Conservation (phyloP, 805 yeast species). For the Candida pini region DNA sequence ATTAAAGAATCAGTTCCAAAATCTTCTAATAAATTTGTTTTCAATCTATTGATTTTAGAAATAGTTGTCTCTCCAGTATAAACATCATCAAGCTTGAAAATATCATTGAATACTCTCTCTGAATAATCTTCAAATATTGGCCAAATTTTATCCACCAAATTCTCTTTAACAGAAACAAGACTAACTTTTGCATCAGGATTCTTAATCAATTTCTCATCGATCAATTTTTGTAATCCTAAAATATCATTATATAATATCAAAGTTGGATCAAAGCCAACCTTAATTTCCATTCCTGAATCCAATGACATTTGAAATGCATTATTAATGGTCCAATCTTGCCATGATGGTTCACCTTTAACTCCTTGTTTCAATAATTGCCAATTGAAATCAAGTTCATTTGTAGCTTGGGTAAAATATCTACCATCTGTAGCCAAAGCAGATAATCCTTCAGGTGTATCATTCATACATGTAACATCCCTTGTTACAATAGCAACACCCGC, state of each 20-base stretch:
- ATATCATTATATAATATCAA: conserved; percentile 35
- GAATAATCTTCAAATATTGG: conserved; percentile 57
- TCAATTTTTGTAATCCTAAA: conserved; percentile 27
- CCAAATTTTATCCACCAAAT: conserved; percentile 49
- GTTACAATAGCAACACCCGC: conserved; percentile 59
- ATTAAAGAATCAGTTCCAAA: conserved; percentile 26
- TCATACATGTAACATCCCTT: conserved; percentile 46
- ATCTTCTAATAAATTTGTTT: conserved; percentile 32
- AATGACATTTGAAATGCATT: conserved; percentile 45
- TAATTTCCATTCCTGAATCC: conserved; percentile 35
- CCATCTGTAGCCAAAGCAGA: conserved; percentile 58
- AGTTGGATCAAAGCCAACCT: conserved; percentile 44
- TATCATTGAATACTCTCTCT: conserved; percentile 40
- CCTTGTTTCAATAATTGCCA: conserved; percentile 54
- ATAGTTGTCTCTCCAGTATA: conserved; percentile 61
- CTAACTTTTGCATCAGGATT: conserved; percentile 31
- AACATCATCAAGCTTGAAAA: conserved; percentile 45
- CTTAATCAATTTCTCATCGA: conserved; percentile 25
- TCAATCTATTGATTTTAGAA: conserved; percentile 50
- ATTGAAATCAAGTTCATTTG: conserved; percentile 53
- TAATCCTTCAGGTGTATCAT: conserved; percentile 46
- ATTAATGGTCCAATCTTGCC: conserved; percentile 54
- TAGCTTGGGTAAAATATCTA: conserved; percentile 54
- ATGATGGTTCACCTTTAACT: conserved; percentile 41
- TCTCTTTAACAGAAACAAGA: conserved; percentile 39